Conservation (phyloP, 169 alveolate genomes). For the Cryptosporidium ryanae region DNA sequence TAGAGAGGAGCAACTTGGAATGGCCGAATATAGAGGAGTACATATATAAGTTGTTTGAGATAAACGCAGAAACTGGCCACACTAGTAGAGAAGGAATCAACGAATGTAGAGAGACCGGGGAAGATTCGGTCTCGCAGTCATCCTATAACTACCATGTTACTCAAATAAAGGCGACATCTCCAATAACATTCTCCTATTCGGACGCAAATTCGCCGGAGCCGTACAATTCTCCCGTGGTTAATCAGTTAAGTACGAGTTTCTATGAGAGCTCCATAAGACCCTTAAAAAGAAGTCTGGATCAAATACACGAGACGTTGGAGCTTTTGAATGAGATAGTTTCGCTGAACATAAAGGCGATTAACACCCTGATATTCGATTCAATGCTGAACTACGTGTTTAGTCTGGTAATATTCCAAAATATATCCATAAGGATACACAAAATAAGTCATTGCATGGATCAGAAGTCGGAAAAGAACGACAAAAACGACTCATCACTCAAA, state of each 20-base stretch:
- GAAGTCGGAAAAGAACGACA: neutral
- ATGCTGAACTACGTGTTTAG: conserved; percentile 35
- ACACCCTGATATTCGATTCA: neutral
- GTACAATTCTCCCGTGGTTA: conserved; percentile 23
- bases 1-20: conserved; percentile 2
- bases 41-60: neutral
- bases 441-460: neutral
- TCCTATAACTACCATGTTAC: neutral
- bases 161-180: conserved; percentile 45
- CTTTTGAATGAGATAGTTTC: conserved; percentile 29
- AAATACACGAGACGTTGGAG: conserved; percentile 13
- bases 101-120: no score
- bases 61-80: neutral
- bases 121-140: no score
- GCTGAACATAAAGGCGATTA: conserved; percentile 3
- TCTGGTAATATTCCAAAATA: conserved; percentile 50
- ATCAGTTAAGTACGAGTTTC: conserved; percentile 11
- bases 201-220: conserved; percentile 29
- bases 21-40: conserved; percentile 59
- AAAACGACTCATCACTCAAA: neutral
- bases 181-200: conserved; percentile 40
- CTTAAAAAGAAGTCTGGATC: neutral
- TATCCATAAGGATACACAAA: neutral
- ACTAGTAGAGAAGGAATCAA: neutral
- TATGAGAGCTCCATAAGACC: conserved; percentile 43